Evolutionary conservation across 164 flowering plant genomes (phyloP).

Genomic region (Akebia trifoliata): DNA sequence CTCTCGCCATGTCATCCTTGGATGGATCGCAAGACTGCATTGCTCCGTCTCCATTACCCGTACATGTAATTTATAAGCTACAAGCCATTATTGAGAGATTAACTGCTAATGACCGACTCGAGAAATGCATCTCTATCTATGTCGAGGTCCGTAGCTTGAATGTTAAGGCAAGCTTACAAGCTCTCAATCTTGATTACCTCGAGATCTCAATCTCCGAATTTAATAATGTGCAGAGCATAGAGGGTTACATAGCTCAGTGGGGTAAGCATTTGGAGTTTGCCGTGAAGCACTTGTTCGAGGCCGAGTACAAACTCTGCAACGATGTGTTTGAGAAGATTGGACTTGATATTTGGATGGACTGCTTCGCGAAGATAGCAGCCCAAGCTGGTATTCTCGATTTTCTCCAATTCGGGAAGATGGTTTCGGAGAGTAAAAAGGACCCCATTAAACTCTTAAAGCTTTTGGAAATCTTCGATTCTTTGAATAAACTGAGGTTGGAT

Average conservation of each 20-base stretch:
- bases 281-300: conserved; percentile 82
- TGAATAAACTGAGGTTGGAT: conserved; percentile 77
- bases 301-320: conserved; percentile 74
- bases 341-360: conserved; percentile 70
- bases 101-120: conserved; percentile 62
- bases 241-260: conserved; percentile 72
- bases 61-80: conserved; percentile 57
- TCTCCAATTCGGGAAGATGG: conserved; percentile 78
- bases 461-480: conserved; percentile 70
- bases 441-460: conserved; percentile 80
- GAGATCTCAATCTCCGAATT: conserved; percentile 66
- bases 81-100: conserved; percentile 75
- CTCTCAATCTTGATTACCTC: conserved; percentile 69
- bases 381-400: conserved; percentile 86
- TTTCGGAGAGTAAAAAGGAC: conserved; percentile 81
- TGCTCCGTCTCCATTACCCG: conserved; percentile 69
- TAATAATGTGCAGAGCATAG: conserved; percentile 74
- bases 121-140: conserved; percentile 66
- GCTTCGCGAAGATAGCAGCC: conserved; percentile 76
- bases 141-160: conserved; percentile 70
- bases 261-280: conserved; percentile 94
- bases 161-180: conserved; percentile 67
- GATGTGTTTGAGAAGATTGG: conserved; percentile 82
- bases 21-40: conserved; percentile 50
- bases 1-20: conserved; percentile 57